Percentiles rank a stretch among this genome's conserved stretches.
These are phyloP conservation scores for Yamadazyma phyllophila DNA, from an alignment of 805 yeast species.

Conservation along the genomic window DNA sequence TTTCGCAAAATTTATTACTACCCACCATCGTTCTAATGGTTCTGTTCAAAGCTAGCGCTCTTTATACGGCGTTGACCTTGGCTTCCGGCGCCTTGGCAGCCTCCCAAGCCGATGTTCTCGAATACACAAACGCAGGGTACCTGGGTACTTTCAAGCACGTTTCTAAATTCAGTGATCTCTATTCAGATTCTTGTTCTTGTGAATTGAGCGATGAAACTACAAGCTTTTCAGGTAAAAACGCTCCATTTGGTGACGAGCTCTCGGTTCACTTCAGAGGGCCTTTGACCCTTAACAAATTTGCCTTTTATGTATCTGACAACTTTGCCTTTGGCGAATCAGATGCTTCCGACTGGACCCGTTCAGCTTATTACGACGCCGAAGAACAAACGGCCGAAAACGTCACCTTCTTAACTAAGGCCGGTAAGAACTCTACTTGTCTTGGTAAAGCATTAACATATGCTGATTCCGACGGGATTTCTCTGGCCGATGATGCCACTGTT, in stretches of 20 bases:
- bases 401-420: constrained; percentile 66
- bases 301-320: constrained; percentile 50
- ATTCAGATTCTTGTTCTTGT: constrained; percentile 48
- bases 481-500: constrained; percentile 46
- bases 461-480: constrained; percentile 50
- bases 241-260: constrained; percentile 67
- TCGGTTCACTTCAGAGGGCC: constrained; percentile 84
- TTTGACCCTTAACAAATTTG: constrained; percentile 56
- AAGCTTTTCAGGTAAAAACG: constrained; percentile 53
- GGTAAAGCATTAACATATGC: constrained; percentile 70
- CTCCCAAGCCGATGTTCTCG: constrained; percentile 23
- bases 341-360: constrained; percentile 54
- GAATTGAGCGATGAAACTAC: constrained; percentile 34
- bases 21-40: neutral
- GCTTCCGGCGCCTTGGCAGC: neutral
- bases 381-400: constrained; percentile 55
- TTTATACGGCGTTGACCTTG: neutral
- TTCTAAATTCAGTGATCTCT: constrained; percentile 37
- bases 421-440: constrained; percentile 57
- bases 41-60: neutral
- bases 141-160: constrained; percentile 53
- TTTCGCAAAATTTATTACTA: no score
- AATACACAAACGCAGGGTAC: constrained; percentile 56
- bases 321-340: constrained; percentile 32
- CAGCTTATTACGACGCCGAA: constrained; percentile 55